Evolutionary conservation across 495 filamentous ascomycete species (phyloP).

Genomic region (Penicillium simplicissimum): DNA sequence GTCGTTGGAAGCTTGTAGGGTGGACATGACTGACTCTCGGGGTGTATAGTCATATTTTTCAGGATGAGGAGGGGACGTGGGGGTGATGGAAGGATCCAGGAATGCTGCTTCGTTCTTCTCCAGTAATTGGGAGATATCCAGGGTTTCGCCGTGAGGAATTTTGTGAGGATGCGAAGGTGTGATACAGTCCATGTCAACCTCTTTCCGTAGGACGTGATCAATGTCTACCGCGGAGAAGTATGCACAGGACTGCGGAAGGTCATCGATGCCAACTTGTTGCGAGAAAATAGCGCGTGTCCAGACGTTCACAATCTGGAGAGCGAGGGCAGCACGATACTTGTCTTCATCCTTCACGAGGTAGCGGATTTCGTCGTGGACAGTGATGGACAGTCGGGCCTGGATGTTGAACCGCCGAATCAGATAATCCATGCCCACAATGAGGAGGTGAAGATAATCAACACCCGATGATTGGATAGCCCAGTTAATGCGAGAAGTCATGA

Average conservation of each 20-base stretch:
- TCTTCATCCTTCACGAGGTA: conserved; percentile 87
- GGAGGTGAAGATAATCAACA: conserved; percentile 94
- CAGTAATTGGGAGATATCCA: conserved; percentile 77
- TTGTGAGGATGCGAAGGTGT: conserved; percentile 80
- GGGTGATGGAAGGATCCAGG: conserved; percentile 63
- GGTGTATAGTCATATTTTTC: conserved; percentile 64
- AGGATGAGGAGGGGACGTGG: conserved; percentile 53
- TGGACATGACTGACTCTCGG: conserved; percentile 77
- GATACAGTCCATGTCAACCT: conserved; percentile 95
- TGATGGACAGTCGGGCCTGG: conserved; percentile 80
- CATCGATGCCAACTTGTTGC: conserved; percentile 93
- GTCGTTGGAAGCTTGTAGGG: conserved; percentile 54
- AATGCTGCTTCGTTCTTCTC: conserved; percentile 61
- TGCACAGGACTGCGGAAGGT: conserved; percentile 89
- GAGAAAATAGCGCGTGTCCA: conserved; percentile 98
- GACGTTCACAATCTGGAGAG: conserved; percentile 88
- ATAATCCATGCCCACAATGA: conserved; percentile 94
- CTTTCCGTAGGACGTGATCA: conserved; percentile 89
- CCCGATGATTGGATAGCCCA: conserved; percentile 98
- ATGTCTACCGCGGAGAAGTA: conserved; percentile 96
- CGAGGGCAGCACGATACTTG: conserved; percentile 85
- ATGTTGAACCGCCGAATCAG: conserved; percentile 85
- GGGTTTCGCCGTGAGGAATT: conserved; percentile 81
- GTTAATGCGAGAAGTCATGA: conserved; percentile 95
- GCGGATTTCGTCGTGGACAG: conserved; percentile 96